Percentiles rank a stretch among this genome's conserved stretches.
Evolutionary conservation across 495 filamentous ascomycete genomes (phyloP).

Genomic region (Patellaria atrata): DNA sequence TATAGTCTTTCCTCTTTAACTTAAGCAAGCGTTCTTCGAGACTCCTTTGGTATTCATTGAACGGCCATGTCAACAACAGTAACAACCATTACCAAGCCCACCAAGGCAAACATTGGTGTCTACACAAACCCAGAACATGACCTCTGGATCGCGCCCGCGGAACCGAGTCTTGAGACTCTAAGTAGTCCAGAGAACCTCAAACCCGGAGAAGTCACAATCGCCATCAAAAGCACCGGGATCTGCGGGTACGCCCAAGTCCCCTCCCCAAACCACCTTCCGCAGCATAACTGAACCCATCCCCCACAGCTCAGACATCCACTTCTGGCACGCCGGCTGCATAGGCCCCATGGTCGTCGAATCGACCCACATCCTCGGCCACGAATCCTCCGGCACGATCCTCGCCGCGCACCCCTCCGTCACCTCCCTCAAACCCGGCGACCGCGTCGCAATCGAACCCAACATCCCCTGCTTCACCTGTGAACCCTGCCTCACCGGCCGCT

Average conservation of each 20-base stretch:
- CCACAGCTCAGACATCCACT: conserved; percentile 76
- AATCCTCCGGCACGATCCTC: conserved; percentile 73
- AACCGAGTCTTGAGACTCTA: conserved; percentile 60
- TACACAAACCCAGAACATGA: conserved; percentile 89
- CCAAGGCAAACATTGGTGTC: conserved; percentile 82
- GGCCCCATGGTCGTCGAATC: conserved; percentile 83
- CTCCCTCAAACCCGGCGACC: conserved; percentile 61
- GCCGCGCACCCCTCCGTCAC: conserved; percentile 69
- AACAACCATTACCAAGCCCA: conserved; percentile 17
- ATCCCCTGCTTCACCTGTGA: conserved; percentile 80
- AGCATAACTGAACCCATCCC: conserved; percentile 4
- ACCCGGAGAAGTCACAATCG: conserved; percentile 68
- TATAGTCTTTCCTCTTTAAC: too few relatives aligned
- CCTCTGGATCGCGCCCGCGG: conserved; percentile 71
- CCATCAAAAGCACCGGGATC: conserved; percentile 81
- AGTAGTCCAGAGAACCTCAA: conserved; percentile 54
- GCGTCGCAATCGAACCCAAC: conserved; percentile 83
- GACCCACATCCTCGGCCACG: conserved; percentile 84
- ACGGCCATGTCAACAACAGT: conserved; percentile 17
- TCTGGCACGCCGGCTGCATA: conserved; percentile 88
- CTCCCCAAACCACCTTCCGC: conserved; percentile 13
- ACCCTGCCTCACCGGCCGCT: conserved; percentile 77
- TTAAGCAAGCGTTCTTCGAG: too few relatives aligned
- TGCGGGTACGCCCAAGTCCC: conserved; percentile 53
- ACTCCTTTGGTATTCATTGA: too few relatives aligned